Evolutionary conservation across 2,329 filamentous ascomycete species (phyloP), one percentile per base, ranked within the genome.

Genomic region (Thyridium curvatum): DNA sequence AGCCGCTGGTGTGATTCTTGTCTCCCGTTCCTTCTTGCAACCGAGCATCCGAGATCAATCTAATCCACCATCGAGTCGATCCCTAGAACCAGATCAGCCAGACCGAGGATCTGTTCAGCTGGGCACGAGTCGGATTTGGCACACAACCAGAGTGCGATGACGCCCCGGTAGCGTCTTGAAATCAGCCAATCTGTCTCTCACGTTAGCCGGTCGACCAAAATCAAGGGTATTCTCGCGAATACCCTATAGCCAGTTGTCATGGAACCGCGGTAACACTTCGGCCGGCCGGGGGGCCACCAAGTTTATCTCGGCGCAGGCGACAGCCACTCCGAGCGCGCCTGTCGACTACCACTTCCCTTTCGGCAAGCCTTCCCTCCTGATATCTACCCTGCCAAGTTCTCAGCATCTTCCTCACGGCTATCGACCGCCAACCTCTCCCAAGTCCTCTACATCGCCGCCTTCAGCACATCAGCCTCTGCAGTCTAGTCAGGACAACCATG

Each of bases 181-280:
- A 56, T 49, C 53, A 46, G 58, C 56, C 62, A 68, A 59, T 55
- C 63, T 67, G 63, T 66, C 61, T 66, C 54, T 59, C 54, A 48
- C 55, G 56, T 50, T 45, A 46, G 52, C 54, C 52, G 52, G 53
- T 50, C 53, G 56, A 54, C 59, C 64, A 57, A 61, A 57, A 41
- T 58, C 55, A 63, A 62, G 64, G 61, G 59, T 60, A 56, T 58
- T 61, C 58, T 54, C 55, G 54, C 59, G 58, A 58, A 64, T 64
- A 62, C 60, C 56, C 52, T 53, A 52, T 54, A 61, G 50, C 50
- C 50, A 56, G 52, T 43, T 42, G 45, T 40, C 39, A 67, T 68
- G 64, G 59, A 55, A 42, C 42, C 53, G 37, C 58, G 59, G 58
- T 68, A 63, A 58, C 61, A 55, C 45, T 18, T 35, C 33, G 43